Conservation (phyloP, 768 basidiomycete species). For the Mycena rosella region DNA sequence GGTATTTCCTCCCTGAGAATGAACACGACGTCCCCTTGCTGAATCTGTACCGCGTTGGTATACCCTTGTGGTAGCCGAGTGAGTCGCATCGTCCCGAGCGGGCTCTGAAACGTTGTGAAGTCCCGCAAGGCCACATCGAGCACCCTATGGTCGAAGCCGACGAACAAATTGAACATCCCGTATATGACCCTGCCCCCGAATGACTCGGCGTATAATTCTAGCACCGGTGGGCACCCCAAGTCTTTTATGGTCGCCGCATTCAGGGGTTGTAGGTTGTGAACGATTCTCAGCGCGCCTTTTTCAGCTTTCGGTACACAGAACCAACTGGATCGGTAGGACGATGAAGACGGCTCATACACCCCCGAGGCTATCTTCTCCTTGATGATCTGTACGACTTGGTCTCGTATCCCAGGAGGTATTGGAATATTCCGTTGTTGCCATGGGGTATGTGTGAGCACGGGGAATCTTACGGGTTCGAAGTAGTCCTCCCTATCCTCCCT, state of each 20-base stretch:
- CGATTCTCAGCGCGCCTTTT: no score
- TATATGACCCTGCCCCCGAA: conserved; percentile 44
- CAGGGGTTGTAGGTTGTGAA: no score
- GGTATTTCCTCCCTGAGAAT: conserved; percentile 47
- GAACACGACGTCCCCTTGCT: no score
- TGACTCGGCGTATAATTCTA: conserved; percentile 49
- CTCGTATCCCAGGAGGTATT: conserved; percentile 49
- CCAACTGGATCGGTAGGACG: conserved; percentile 51
- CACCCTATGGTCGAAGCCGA: no score
- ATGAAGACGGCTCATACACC: conserved; percentile 52
- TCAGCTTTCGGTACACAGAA: conserved; percentile 54
- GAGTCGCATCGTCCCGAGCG: conserved; percentile 48
- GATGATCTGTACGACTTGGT: conserved; percentile 47
- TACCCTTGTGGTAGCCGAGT: conserved; percentile 54
- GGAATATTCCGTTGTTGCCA: conserved; percentile 51
- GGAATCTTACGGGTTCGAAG: conserved; percentile 43
- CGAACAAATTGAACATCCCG: conserved; percentile 50
- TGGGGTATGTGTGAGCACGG: conserved; percentile 49
- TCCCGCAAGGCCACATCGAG: conserved; percentile 47
- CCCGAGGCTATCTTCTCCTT: conserved; percentile 49
- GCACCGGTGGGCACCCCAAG: conserved; percentile 44
- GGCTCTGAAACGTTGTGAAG: conserved; percentile 56
- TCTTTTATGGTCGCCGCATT: no score
- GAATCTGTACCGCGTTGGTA: conserved; percentile 47
- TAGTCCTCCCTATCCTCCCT: conserved; percentile 27